A percentile compares a stretch with the other conserved stretches of the same genome.
phyloP scores from a whole-genome alignment of 140 eudicot species.

The Cichorium intybus region DNA sequence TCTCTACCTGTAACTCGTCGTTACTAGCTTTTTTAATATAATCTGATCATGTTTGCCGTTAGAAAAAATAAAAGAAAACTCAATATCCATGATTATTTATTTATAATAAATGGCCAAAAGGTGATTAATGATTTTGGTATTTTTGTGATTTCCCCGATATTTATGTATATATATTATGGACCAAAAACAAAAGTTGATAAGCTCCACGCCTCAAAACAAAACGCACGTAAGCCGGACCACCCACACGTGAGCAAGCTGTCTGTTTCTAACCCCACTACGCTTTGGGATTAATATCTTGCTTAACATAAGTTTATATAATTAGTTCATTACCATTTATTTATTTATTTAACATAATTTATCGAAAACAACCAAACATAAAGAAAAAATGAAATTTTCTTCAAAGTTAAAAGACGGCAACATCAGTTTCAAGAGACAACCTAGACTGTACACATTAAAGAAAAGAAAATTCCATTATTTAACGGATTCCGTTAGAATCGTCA shows the following conservation, averaged over 20 bases:
- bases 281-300: constrained; percentile 18
- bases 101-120: too few relatives aligned
- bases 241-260: constrained; percentile 48
- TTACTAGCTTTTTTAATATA: too few relatives aligned
- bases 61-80: too few relatives aligned
- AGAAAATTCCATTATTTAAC: constrained; percentile 20
- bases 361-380: not conserved
- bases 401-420: too few relatives aligned
- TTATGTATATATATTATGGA: too few relatives aligned
- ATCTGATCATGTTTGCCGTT: too few relatives aligned
- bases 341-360: not conserved
- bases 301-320: not conserved
- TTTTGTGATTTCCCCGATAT: too few relatives aligned
- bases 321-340: too few relatives aligned
- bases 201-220: constrained; percentile 1
- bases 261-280: constrained; percentile 34
- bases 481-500: constrained; percentile 39
- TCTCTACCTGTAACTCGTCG: too few relatives aligned
- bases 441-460: constrained; percentile 2
- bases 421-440: not conserved
- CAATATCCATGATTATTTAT: too few relatives aligned
- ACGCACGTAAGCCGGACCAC: constrained; percentile 17
- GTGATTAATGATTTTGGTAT: too few relatives aligned
- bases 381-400: not conserved
- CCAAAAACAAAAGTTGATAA: too few relatives aligned